phyloP scores from a whole-genome alignment of 176 grass and related monocot species.

The Tuctoria greenei region DNA sequence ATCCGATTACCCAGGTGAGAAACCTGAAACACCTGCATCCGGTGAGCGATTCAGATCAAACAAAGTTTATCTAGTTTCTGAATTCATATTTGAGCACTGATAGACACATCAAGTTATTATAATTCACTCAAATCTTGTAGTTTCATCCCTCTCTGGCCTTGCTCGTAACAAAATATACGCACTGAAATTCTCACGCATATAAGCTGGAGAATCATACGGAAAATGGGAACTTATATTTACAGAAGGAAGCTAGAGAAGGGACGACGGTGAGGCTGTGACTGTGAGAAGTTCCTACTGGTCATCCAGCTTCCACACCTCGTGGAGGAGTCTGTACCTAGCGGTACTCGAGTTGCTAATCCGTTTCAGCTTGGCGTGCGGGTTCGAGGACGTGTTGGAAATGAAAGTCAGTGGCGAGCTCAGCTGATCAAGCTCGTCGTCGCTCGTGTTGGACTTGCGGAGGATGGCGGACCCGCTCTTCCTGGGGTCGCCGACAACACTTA shows the following conservation, averaged over 20 bases:
- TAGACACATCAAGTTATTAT: background rate
- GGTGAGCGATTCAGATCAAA: background rate
- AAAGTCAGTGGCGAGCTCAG: conserved; percentile 75
- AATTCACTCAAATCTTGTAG: background rate
- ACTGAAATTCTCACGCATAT: background rate
- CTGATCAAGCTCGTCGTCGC: conserved; percentile 88
- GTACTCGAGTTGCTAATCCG: conserved; percentile 42
- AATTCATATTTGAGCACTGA: no score
- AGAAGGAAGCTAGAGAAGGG: conserved; percentile 1
- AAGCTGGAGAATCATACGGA: background rate
- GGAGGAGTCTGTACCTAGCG: conserved; percentile 75
- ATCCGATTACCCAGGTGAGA: background rate
- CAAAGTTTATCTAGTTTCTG: no score
- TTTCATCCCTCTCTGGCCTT: background rate
- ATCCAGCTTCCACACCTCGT: conserved; percentile 82
- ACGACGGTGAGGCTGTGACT: background rate
- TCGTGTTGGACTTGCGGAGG: conserved; percentile 78
- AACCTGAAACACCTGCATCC: background rate
- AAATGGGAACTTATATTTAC: conserved; percentile 6
- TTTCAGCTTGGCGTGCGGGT: conserved; percentile 50
- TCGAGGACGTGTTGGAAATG: conserved; percentile 48
- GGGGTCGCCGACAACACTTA: conserved; percentile 68
- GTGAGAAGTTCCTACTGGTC: conserved; percentile 36
- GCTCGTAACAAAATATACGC: background rate
- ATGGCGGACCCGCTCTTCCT: conserved; percentile 66